phyloP scores from a whole-genome alignment of 768 basidiomycete species.

The Pleurotus ostreatus region DNA sequence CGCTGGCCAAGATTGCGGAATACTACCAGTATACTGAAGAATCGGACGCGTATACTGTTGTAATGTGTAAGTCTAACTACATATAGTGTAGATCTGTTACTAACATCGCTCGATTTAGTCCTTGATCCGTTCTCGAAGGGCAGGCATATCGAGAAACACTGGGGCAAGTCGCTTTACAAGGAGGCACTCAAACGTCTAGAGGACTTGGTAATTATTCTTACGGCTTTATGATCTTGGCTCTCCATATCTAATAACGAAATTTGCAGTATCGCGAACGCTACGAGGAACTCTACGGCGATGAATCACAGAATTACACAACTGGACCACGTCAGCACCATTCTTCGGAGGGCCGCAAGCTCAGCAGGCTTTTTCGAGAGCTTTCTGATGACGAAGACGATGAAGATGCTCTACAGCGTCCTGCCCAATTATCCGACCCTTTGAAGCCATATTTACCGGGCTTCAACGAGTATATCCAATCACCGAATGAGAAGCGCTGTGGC shows the following conservation, averaged over 20 bases:
- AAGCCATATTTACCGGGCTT: constrained; percentile 18
- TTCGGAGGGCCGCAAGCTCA: background rate
- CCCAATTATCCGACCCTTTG: constrained; percentile 3
- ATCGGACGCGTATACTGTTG: constrained; percentile 25
- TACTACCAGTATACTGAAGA: constrained; percentile 27
- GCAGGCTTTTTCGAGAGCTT: background rate
- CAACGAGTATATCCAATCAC: constrained; percentile 16
- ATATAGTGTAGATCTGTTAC: background rate
- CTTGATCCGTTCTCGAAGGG: constrained; percentile 20
- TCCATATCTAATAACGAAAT: background rate
- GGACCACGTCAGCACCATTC: no score
- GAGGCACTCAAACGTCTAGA: constrained; percentile 13
- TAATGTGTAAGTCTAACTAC: constrained; percentile 20
- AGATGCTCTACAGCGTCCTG: constrained; percentile 10
- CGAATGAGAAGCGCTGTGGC: constrained; percentile 7
- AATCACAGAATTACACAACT: background rate
- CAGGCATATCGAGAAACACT: constrained; percentile 21
- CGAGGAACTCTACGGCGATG: background rate
- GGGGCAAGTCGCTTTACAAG: constrained; percentile 16
- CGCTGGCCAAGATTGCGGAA: constrained; percentile 19
- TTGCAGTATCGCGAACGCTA: background rate
- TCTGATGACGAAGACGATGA: constrained; percentile 8
- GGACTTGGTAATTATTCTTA: constrained; percentile 11
- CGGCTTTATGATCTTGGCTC: background rate
- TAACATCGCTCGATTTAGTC: constrained; percentile 12